Evolutionary conservation across 83 land plant genomes (phyloP), one percentile per base, ranked within the genome.

Genomic region (Picea abies): DNA sequence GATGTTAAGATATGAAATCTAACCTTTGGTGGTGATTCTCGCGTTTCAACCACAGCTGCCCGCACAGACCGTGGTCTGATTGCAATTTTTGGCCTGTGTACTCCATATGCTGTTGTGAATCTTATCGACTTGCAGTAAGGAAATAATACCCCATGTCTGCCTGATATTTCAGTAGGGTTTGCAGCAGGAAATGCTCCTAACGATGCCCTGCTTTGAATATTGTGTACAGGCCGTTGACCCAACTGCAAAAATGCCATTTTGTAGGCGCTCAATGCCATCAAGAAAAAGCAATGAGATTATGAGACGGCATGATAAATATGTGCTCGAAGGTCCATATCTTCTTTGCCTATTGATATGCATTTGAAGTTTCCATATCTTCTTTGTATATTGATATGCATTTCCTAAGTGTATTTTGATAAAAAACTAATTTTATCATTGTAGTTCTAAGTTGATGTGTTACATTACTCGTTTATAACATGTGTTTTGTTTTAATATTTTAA

Each of bases 31-130:
- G 44, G 73, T 19, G 73, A 69, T 35, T 69, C 44, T 25, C 5
- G 73, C 19, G 35, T 69, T 69, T 69, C 73, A 35, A 69, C 44
- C 35, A 69, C 9, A 69, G n/a, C 73, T 32, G 73, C 73, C 73
- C 37, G 73, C 19, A 69, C 73, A 69, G n/a, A 35, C 7, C 17
- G 19, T 4, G 44, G 41, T 69, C 44, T 14, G 19, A 37, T 35
- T 39, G 41, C 37, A 14, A 20, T 69, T 35, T 8, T 39, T 16
- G 19, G 7, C 73, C 44, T 69, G 73, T 4, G 41, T 11, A 8
- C 44, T 69, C 44, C 73, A 69, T 69, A 16, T 11, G 56, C 12
- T 4, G 44, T 32, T 20, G 20, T 35, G 73, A 17, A 25, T 32
- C 73, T 16, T 69, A 69, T 69, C 5, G 44, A 69, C 73, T 69